These are phyloP conservation scores for Parmelia sp. DNA, from an alignment of 495 filamentous ascomycete genomes.

Conservation along the genomic window DNA sequence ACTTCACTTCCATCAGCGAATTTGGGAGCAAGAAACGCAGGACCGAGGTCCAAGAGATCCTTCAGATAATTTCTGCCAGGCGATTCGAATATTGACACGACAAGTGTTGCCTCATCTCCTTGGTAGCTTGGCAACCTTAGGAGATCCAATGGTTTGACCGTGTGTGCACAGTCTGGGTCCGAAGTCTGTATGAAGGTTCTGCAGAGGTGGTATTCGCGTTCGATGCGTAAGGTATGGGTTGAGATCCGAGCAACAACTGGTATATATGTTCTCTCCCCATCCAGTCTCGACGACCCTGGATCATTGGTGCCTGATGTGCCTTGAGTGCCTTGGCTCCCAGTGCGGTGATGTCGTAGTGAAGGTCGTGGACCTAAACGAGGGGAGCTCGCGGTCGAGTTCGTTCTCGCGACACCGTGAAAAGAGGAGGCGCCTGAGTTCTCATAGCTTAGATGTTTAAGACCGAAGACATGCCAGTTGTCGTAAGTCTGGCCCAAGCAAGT, in stretches of 20 bases:
- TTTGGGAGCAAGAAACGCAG: conserved; percentile 57
- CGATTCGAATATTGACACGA: conserved; percentile 73
- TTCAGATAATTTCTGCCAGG: conserved; percentile 67
- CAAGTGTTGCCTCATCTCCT: conserved; percentile 56
- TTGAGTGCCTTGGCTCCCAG: conserved; percentile 43
- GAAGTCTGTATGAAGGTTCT: conserved; percentile 61
- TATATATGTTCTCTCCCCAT: conserved; percentile 40
- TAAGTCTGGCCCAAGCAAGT: conserved; percentile 44
- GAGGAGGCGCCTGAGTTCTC: conserved; percentile 42
- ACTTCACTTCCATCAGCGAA: conserved; percentile 42
- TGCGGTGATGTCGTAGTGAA: conserved; percentile 34
- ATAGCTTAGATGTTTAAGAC: conserved; percentile 39
- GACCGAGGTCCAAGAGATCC: conserved; percentile 66
- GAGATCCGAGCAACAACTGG: conserved; percentile 72
- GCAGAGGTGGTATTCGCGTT: conserved; percentile 75
- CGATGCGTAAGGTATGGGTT: conserved; percentile 68
- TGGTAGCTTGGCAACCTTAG: conserved; percentile 56
- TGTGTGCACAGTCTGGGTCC: conserved; percentile 68
- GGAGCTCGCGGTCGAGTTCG: conserved; percentile 41
- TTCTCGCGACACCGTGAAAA: conserved; percentile 37
- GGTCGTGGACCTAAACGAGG: conserved; percentile 40
- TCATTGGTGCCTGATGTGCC: conserved; percentile 35
- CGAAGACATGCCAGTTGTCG: conserved; percentile 65
- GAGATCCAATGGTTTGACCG: conserved; percentile 67
- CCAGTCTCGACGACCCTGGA: conserved; percentile 33